These are phyloP conservation scores for Otatea glauca DNA, from an alignment of 176 grass and related monocot genomes.

Conservation along the genomic window DNA sequence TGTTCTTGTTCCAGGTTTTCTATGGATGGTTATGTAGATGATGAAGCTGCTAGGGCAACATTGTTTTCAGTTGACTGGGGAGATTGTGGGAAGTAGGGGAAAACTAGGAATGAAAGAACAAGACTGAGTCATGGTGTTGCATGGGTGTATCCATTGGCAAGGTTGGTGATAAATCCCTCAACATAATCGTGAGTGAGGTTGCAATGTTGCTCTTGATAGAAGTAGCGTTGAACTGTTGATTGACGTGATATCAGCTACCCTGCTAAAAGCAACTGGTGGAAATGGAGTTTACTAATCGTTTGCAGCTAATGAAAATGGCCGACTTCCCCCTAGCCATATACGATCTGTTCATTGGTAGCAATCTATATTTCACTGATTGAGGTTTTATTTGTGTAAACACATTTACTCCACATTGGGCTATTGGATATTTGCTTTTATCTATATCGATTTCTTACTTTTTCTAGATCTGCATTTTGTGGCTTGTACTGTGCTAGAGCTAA, in stretches of 20 bases:
- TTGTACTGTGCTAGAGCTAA: constrained; percentile 24
- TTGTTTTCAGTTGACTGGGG: background rate
- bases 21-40: background rate
- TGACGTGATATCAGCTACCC: background rate
- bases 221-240: background rate
- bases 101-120: background rate
- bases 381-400: constrained; percentile 3
- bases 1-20: background rate
- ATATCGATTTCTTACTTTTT: background rate
- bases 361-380: background rate
- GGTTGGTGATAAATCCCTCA: background rate
- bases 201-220: background rate
- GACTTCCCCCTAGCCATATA: background rate
- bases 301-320: background rate
- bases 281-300: background rate
- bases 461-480: constrained; percentile 15
- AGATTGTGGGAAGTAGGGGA: background rate
- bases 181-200: background rate
- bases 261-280: background rate
- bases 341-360: background rate
- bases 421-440: constrained; percentile 8
- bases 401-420: constrained; percentile 8
- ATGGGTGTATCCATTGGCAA: background rate
- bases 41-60: background rate
- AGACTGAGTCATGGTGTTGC: background rate